A percentile compares a stretch with the other conserved stretches of the same genome.
Conservation (phyloP, 371 early-diverging fungal species). For the Rhizopus microsporus region DNA sequence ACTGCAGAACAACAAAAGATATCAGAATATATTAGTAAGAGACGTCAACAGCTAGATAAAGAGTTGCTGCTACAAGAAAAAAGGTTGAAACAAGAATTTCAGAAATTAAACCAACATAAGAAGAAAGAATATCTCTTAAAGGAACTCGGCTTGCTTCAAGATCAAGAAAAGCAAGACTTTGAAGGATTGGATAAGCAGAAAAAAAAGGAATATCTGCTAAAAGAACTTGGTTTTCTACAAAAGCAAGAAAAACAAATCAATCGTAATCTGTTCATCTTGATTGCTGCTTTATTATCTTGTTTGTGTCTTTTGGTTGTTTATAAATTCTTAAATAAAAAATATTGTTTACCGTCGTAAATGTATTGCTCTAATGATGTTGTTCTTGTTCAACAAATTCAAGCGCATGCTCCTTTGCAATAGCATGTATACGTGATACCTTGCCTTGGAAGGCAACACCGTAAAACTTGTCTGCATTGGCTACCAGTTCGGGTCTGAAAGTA, state of each 20-base stretch:
- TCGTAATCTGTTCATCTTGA: not conserved
- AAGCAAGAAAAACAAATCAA: not conserved
- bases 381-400: slow-evolving; percentile 71
- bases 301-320: not conserved
- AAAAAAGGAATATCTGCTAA: slow-evolving; percentile 15
- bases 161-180: slow-evolving; percentile 10
- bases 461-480: slow-evolving; percentile 90
- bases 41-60: slow-evolving; percentile 25
- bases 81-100: slow-evolving; percentile 20
- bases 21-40: slow-evolving; percentile 22
- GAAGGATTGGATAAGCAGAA: slow-evolving; percentile 8
- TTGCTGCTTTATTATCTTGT: not conserved
- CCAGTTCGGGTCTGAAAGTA: slow-evolving; percentile 96
- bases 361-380: not conserved
- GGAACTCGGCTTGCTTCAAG: slow-evolving; percentile 4
- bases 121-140: slow-evolving; percentile 15
- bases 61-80: slow-evolving; percentile 25
- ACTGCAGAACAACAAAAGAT: slow-evolving; percentile 15
- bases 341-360: slow-evolving; percentile 1
- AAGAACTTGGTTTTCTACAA: slow-evolving; percentile 6
- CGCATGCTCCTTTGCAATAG: slow-evolving; percentile 68
- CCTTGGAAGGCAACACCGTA: slow-evolving; percentile 95
- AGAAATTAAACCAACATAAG: slow-evolving; percentile 7
- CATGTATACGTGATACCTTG: slow-evolving; percentile 78
- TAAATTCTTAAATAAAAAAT: slow-evolving; percentile 1